phyloP scores from a whole-genome alignment of 352 stramenopile species.

The Plasmopara muralis region DNA sequence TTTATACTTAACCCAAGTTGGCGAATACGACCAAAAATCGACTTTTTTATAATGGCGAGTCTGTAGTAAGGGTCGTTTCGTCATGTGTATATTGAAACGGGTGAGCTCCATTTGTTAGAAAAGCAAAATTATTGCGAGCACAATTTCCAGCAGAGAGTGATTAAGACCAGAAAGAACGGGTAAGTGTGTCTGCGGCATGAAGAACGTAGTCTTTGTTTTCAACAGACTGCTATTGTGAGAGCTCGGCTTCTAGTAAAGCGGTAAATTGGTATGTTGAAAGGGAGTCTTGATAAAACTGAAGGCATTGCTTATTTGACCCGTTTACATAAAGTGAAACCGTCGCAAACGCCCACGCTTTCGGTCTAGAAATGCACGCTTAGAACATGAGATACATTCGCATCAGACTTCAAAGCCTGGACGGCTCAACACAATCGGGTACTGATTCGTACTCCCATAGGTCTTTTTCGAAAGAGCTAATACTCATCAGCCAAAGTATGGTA shows the following conservation, averaged over 20 bases:
- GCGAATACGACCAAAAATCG: not conserved
- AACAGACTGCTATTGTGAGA: not conserved
- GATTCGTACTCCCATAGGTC: not conserved
- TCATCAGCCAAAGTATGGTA: not conserved
- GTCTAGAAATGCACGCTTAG: not conserved
- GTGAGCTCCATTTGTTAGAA: not conserved
- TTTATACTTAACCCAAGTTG: not conserved
- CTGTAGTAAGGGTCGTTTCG: not conserved
- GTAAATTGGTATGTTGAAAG: not conserved
- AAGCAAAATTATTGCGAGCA: not conserved
- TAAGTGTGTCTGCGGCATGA: not conserved
- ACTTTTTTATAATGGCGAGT: not conserved
- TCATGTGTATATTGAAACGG: not conserved
- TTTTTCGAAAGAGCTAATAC: not conserved
- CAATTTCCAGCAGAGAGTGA: not conserved
- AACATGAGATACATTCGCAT: not conserved
- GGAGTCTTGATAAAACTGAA: not conserved
- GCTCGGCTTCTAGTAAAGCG: slow-evolving; percentile 1
- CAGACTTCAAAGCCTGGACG: not conserved
- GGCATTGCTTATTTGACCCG: not conserved
- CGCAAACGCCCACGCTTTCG: not conserved
- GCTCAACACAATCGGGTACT: not conserved
- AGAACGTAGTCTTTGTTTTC: slow-evolving; percentile 1
- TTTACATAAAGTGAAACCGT: not conserved
- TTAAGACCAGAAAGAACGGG: not conserved